phyloP scores from a whole-genome alignment of 768 basidiomycete genomes.

The Tricholoma saponaceum region DNA sequence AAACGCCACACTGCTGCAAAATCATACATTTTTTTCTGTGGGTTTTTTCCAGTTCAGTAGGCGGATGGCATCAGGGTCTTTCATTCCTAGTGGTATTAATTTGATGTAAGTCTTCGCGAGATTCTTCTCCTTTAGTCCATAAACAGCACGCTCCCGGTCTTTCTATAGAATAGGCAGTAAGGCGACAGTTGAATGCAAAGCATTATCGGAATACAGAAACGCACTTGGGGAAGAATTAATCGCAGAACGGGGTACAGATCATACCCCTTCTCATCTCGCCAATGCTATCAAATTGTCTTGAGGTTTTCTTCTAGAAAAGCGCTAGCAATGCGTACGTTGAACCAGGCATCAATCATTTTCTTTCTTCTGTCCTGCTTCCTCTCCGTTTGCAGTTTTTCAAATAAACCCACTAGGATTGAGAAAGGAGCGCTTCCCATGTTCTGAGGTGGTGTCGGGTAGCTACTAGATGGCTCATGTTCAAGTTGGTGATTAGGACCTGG shows the following conservation, averaged over 20 bases:
- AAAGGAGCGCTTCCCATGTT: slow-evolving; percentile 72
- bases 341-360: slow-evolving; percentile 72
- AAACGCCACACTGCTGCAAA: not conserved
- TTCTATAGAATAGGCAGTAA: slow-evolving; percentile 49
- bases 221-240: slow-evolving; percentile 84
- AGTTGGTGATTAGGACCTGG: slow-evolving; percentile 21
- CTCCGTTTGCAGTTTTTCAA: slow-evolving; percentile 70
- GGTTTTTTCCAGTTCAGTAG: slow-evolving; percentile 91
- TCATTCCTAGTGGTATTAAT: slow-evolving; percentile 76
- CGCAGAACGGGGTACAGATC: slow-evolving; percentile 90
- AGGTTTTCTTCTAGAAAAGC: slow-evolving; percentile 1
- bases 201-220: slow-evolving; percentile 5
- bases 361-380: slow-evolving; percentile 70
- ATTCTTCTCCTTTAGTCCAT: slow-evolving; percentile 93
- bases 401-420: slow-evolving; percentile 61
- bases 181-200: not conserved
- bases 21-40: slow-evolving; percentile 53
- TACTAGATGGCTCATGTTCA: slow-evolving; percentile 23
- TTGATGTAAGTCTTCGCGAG: slow-evolving; percentile 91
- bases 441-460: slow-evolving; percentile 54
- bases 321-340: slow-evolving; percentile 53
- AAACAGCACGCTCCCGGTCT: slow-evolving; percentile 89
- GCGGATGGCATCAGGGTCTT: slow-evolving; percentile 77
- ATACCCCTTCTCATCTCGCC: slow-evolving; percentile 81
- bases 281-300: slow-evolving; percentile 48